A percentile compares a stretch with the other conserved stretches of the same genome.
These are phyloP conservation scores for Xylariales sp. DNA, from an alignment of 2,329 filamentous ascomycete species.

Conservation along the genomic window DNA sequence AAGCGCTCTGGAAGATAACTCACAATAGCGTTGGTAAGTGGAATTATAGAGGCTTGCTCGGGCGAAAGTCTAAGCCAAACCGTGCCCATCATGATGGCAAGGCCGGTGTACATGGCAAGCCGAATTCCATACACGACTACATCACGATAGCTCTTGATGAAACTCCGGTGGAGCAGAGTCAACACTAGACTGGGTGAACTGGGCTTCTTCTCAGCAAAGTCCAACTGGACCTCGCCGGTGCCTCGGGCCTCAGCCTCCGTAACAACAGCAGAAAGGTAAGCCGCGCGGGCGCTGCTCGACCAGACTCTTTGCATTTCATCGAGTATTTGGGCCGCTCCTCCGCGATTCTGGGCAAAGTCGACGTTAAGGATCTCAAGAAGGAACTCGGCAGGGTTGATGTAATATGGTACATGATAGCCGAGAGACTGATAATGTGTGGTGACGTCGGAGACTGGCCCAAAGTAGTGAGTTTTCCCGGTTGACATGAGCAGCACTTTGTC, in stretches of 20 bases:
- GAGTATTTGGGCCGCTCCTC: conserved; percentile 43
- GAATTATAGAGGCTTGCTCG: conserved; percentile 69
- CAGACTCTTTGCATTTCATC: conserved; percentile 51
- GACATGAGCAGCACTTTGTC: conserved; percentile 76
- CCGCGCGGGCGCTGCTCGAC: conserved; percentile 28
- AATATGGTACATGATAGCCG: conserved; percentile 59
- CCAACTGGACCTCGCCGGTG: conserved; percentile 13
- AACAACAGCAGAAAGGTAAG: too few species aligned
- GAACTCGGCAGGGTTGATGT: conserved; percentile 77
- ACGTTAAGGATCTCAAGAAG: conserved; percentile 74
- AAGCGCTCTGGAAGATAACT: conserved; percentile 13
- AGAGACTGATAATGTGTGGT: conserved; percentile 59
- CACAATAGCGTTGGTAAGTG: conserved; percentile 75
- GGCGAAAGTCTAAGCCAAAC: conserved; percentile 73
- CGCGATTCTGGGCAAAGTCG: conserved; percentile 59
- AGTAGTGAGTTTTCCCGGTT: conserved; percentile 66
- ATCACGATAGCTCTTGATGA: conserved; percentile 81
- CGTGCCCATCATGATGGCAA: conserved; percentile 85
- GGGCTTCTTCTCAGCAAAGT: conserved; percentile 25
- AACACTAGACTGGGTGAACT: conserved; percentile 46
- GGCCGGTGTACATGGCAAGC: conserved; percentile 69
- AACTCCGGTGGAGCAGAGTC: conserved; percentile 70
- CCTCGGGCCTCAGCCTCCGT: conserved; percentile 23
- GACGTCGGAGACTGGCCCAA: conserved; percentile 57
- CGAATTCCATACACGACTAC: conserved; percentile 80